Base-by-base conservation (phyloP, 2,329 filamentous ascomycete species). In the Mariannaea elegans region DNA sequence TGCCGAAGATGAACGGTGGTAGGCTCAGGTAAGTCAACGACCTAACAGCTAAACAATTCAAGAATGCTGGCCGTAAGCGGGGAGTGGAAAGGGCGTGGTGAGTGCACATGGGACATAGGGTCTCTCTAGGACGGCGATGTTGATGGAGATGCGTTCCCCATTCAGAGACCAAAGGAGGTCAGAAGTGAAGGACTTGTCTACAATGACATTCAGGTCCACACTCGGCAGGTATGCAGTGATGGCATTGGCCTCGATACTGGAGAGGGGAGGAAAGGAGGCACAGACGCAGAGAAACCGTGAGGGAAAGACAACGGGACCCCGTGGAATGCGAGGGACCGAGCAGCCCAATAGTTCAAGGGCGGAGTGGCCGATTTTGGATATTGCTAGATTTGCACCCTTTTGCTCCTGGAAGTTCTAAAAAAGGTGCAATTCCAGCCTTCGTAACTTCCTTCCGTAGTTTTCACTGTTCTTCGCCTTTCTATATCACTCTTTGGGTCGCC, bases 141-240 rank as follows among this genome's bases (percentile, higher is more conserved):
- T 18, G 36, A 45, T 55, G 21, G 31, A 36, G 46, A 16, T 21
- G 7, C n/a, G 24, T 3, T 27, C n/a, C 31, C 50, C 31, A 31
- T 36, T 38, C 14, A 14, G 45, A 27, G 24, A 9, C 23, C 12
- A 29, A 16, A 4, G 31, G 4, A 19, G 36, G 41, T 32, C 10
- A 61, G 62, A 60, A 62, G 59, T 62, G 62, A 62, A 62, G 56
- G 62, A 59, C 59, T 53, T 18, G 19, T 32, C 19, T 19, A 46
- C 46, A 48, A 47, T 42, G 56, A 41, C 16, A 46, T 51, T 24
- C 34, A 34, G 32, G 44, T 47, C 47, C 56, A 55, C 42, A 45
- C 24, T 14, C 32, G 23, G 46, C 46, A 61, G 49, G 44, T 51
- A 42, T 34, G 55, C 39, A 48, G 59, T 39, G 34, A 49, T 47